Base-by-base conservation (phyloP, 495 filamentous ascomycete species). In the Alectoria sarmentosa region DNA sequence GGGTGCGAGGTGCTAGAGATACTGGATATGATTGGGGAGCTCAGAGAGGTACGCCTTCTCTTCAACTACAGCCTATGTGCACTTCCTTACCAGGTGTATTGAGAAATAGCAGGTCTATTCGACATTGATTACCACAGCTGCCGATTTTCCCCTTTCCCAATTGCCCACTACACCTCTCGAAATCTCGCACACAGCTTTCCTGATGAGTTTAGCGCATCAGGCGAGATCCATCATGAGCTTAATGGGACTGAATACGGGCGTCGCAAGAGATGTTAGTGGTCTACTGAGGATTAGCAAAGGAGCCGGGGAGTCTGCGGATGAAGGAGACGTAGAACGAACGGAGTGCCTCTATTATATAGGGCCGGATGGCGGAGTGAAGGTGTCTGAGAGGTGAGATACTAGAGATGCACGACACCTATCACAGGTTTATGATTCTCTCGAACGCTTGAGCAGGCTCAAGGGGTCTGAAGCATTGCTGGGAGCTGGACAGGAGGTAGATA, bases 241-340 rank as follows among this genome's bases (percentile, higher is more conserved):
- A 36, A 80, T 91, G 55, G 79, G 83, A 65, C 74, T 98, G 65
- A 90, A 92, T 69, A 96, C 90, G 0, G 93, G 93, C 2, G 82
- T 85, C 21, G 94, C 93, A 60, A 88, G 81, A 73, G 93, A 98
- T 79, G 90, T 97, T 32, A 96, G 89, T 77, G 93, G 94, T 13
- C 90, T 96, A 42, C 67, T 96, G 62, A 82, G 93, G 68, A 82
- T 95, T 60, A 91, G 88, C 13, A 79, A 76, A 30, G 85, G 86
- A 9, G 80, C 76, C 34, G 77, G 72, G 68, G 75, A 70, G 39
- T 73, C 72, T 30, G 66, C 68, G 26, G 65, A 60, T 9, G 72
- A 78, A 17, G 76, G 48, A 8, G 73, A 67, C 23, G 73, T 65
- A 70, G 76, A 85, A 65, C 86, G 88, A 60, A 84, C 78, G 67